Percentiles rank a stretch among this genome's conserved stretches.
These are phyloP conservation scores for Pichia sp. DNA, from an alignment of 1,139 yeast species.

Conservation along the genomic window DNA sequence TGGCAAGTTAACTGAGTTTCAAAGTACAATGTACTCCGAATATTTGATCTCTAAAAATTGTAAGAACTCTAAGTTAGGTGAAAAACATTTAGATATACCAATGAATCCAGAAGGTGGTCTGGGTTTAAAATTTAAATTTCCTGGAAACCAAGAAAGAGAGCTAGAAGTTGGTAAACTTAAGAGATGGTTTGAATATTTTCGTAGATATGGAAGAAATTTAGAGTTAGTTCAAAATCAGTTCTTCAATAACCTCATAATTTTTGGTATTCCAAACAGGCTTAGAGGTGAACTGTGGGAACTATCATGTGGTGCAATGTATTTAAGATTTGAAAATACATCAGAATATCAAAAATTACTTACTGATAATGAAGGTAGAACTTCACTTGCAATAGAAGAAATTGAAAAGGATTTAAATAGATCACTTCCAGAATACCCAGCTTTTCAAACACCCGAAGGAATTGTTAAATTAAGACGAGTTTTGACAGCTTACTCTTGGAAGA, in stretches of 20 bases:
- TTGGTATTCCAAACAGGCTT: conserved; percentile 81
- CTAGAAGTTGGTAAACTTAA: conserved; percentile 35
- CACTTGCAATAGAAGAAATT: conserved; percentile 90
- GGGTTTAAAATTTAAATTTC: conserved; percentile 76
- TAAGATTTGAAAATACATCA: conserved; percentile 56
- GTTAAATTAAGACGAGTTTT: conserved; percentile 76
- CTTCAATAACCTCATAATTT: conserved; percentile 70
- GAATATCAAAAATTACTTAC: conserved; percentile 54
- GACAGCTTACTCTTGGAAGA: conserved; percentile 93
- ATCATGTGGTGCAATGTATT: conserved; percentile 78
- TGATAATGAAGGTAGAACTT: conserved; percentile 54
- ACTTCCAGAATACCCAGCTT: conserved; percentile 92
- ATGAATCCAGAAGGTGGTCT: conserved; percentile 73
- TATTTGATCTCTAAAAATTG: conserved; percentile 63
- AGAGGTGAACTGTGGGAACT: conserved; percentile 97
- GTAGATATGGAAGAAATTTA: conserved; percentile 77
- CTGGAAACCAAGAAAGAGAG: conserved; percentile 71
- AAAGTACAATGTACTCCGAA: conserved; percentile 77
- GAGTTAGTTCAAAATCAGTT: conserved; percentile 68
- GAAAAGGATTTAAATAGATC: conserved; percentile 94
- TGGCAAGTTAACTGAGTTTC: conserved; percentile 56
- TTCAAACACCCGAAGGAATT: conserved; percentile 82
- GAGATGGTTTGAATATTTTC: conserved; percentile 87
- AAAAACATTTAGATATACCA: conserved; percentile 33
- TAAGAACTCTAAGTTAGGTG: conserved; percentile 24